Evolutionary conservation across 192 early-diverging fungal genomes (phyloP).

Genomic region (Coemansia sp.): DNA sequence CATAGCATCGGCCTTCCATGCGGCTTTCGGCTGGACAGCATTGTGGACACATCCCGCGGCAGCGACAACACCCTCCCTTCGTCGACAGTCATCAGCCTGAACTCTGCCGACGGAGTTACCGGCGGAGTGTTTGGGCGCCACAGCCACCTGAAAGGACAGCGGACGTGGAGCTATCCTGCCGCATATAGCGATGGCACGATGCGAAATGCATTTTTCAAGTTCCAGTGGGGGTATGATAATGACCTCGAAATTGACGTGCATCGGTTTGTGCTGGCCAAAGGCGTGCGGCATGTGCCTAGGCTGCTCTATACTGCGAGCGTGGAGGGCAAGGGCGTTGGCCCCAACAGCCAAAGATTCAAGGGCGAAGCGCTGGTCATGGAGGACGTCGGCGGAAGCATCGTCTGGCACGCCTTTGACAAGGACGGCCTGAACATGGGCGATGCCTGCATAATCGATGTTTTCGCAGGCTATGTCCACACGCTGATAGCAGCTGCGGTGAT

Average conservation of each 20-base stretch:
- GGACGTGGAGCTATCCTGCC: constrained; percentile 1
- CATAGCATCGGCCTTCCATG: neutral
- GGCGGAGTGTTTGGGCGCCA: neutral
- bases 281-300: neutral
- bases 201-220: neutral
- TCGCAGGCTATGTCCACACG: constrained; percentile 5
- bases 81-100: neutral
- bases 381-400: neutral
- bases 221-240: neutral
- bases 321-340: neutral
- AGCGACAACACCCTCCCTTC: neutral
- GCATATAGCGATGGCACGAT: neutral
- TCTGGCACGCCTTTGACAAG: neutral
- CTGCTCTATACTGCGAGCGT: neutral
- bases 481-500: neutral
- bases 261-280: neutral
- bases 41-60: neutral
- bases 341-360: neutral
- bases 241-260: neutral
- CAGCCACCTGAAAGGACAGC: neutral
- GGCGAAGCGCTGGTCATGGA: constrained; percentile 3
- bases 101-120: too few species aligned
- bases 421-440: neutral
- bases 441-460: neutral
- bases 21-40: neutral